Percentiles rank a stretch among this genome's conserved stretches.
phyloP scores from a whole-genome alignment of 2,329 filamentous ascomycete genomes.

The Epichloe gansuensis region DNA sequence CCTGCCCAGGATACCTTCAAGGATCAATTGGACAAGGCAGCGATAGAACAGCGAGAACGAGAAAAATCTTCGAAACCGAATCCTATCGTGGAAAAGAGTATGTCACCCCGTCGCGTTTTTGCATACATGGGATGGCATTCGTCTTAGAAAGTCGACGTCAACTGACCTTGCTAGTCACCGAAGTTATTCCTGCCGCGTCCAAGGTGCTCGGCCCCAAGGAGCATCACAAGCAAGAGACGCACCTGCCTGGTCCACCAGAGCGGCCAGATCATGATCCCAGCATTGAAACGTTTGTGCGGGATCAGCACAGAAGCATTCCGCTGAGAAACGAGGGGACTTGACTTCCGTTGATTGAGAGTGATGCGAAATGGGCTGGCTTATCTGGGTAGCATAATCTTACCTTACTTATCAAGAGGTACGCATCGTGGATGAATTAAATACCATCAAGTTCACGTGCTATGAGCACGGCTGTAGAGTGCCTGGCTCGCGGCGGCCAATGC shows the following conservation, averaged over 20 bases:
- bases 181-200: constrained; percentile 30
- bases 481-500: too few relatives aligned
- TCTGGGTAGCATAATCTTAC: too few relatives aligned
- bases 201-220: constrained; percentile 28
- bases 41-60: constrained; percentile 20
- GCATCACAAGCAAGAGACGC: constrained; percentile 10
- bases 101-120: too few relatives aligned
- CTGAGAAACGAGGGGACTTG: constrained; percentile 12
- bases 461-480: too few relatives aligned
- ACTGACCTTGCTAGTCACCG: constrained; percentile 20
- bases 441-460: background rate
- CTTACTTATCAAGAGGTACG: too few relatives aligned
- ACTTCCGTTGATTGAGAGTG: constrained; percentile 6
- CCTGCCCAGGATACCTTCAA: constrained; percentile 25
- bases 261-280: constrained; percentile 34
- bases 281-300: constrained; percentile 41
- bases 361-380: background rate
- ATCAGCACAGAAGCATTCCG: constrained; percentile 36
- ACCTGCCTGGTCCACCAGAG: constrained; percentile 25
- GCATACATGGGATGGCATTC: background rate
- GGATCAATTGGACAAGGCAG: constrained; percentile 31
- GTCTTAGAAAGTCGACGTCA: background rate
- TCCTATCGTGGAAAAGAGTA: constrained; percentile 32
- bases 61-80: constrained; percentile 18
- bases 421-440: too few relatives aligned